Percentiles rank a stretch among this genome's conserved stretches.
Conservation (phyloP, 1,139 yeast species). For the Yamadazyma sp. region DNA sequence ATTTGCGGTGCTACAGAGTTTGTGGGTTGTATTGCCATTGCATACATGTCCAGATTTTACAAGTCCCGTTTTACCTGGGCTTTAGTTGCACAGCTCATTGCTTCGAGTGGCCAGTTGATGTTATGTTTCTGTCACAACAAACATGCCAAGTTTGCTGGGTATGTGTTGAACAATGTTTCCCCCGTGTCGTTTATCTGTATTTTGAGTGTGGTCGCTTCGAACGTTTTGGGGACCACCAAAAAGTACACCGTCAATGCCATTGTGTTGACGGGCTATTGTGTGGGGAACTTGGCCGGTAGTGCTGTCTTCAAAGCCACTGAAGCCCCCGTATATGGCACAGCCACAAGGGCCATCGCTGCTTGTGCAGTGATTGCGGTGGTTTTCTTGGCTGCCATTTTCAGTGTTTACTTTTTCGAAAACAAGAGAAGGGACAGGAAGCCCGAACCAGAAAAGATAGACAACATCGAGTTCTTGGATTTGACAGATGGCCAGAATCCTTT, state of each 20-base stretch:
- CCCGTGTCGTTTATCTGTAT: conserved; percentile 49
- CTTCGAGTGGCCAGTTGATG: conserved; percentile 44
- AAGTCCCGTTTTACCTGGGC: conserved; percentile 45
- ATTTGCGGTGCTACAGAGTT: conserved; percentile 41
- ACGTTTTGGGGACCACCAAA: conserved; percentile 73
- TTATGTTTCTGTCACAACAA: conserved; percentile 44
- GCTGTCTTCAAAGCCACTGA: conserved; percentile 57
- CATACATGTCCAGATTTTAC: conserved; percentile 24
- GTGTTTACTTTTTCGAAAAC: conserved; percentile 31
- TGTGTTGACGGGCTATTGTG: conserved; percentile 61
- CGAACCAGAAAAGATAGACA: conserved; percentile 29
- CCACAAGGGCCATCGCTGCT: conserved; percentile 38
- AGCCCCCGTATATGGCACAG: conserved; percentile 54
- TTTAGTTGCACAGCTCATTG: conserved; percentile 34
- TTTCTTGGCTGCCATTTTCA: conserved; percentile 22
- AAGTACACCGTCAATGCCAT: conserved; percentile 60
- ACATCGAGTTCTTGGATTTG: conserved; percentile 59
- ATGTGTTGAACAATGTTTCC: conserved; percentile 21
- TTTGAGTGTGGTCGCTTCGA: conserved; percentile 50
- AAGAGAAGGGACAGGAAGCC: conserved; percentile 25
- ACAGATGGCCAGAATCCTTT: conserved; percentile 68
- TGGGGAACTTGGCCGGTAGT: conserved; percentile 72
- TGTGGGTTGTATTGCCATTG: conserved; percentile 41
- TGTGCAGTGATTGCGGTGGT: conserved; percentile 27
- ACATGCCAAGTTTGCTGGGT: conserved; percentile 45